Evolutionary conservation across 371 early-diverging fungal species (phyloP).

Genomic region (Phascolomyces articulosus): DNA sequence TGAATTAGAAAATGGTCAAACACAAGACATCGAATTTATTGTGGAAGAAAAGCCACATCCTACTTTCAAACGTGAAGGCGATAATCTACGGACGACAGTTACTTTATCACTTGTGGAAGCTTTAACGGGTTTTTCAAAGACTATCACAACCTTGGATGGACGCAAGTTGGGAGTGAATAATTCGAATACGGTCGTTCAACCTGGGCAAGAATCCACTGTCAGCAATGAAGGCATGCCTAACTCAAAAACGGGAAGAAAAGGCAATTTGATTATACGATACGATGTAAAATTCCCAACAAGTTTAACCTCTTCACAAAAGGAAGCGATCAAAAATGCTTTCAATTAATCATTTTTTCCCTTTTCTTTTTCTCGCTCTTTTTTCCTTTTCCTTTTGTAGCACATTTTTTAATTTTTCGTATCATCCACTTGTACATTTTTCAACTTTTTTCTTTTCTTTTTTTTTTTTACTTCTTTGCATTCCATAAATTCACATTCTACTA

Average conservation of each 20-base stretch:
- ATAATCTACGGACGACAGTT: slow-evolving; percentile 75
- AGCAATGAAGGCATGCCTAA: slow-evolving; percentile 94
- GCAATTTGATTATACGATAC: slow-evolving; percentile 82
- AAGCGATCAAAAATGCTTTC: slow-evolving; percentile 44
- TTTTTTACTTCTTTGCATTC: background rate
- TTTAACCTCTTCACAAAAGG: slow-evolving; percentile 77
- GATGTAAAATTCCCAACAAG: slow-evolving; percentile 80
- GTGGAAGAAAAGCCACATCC: slow-evolving; percentile 95
- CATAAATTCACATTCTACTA: background rate
- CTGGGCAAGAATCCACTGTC: slow-evolving; percentile 78
- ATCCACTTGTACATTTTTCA: background rate
- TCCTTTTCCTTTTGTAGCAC: background rate
- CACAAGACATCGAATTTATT: slow-evolving; percentile 93
- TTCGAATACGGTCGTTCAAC: slow-evolving; percentile 63
- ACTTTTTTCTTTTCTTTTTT: background rate
- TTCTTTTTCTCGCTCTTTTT: too few species aligned
- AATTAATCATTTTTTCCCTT: background rate
- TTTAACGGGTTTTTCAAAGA: slow-evolving; percentile 78
- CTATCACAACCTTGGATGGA: slow-evolving; percentile 81
- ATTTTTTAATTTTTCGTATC: background rate
- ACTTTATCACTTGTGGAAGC: slow-evolving; percentile 81
- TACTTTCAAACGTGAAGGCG: slow-evolving; percentile 87
- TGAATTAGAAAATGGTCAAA: slow-evolving; percentile 77
- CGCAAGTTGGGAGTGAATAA: slow-evolving; percentile 70
- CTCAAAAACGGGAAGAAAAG: slow-evolving; percentile 79